phyloP scores from a whole-genome alignment of 805 yeast species.

The Candida peoriensis region DNA sequence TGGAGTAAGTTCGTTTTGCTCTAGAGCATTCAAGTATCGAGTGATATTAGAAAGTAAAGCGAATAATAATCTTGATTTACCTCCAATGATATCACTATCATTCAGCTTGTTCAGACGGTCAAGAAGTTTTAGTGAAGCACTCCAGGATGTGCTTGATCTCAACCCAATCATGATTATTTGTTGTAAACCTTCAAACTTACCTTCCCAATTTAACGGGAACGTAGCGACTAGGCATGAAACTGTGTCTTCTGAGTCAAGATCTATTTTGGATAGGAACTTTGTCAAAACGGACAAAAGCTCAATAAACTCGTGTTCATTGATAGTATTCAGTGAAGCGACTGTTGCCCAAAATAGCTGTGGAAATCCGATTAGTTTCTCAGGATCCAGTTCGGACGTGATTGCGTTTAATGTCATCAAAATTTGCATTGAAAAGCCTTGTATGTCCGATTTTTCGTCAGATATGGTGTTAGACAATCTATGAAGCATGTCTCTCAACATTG shows the following conservation, averaged over 20 bases:
- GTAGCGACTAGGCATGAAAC: constrained; percentile 77
- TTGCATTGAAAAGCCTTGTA: constrained; percentile 96
- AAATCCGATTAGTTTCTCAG: constrained; percentile 73
- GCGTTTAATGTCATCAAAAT: constrained; percentile 95
- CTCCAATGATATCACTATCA: constrained; percentile 75
- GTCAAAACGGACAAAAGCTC: constrained; percentile 80
- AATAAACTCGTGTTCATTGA: constrained; percentile 89
- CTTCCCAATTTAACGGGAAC: constrained; percentile 96
- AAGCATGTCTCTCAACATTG: constrained; percentile 89
- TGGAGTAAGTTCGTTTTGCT: constrained; percentile 41
- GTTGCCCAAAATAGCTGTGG: constrained; percentile 96
- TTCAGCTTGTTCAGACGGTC: constrained; percentile 63
- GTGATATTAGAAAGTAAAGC: constrained; percentile 80
- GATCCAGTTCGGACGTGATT: constrained; percentile 76
- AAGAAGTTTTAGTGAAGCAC: constrained; percentile 66
- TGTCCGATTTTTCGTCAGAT: constrained; percentile 82
- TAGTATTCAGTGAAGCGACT: constrained; percentile 84
- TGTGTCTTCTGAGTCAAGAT: constrained; percentile 78
- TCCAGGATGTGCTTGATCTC: constrained; percentile 75
- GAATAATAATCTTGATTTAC: constrained; percentile 60
- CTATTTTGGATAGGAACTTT: constrained; percentile 82
- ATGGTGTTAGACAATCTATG: constrained; percentile 90
- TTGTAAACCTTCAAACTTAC: constrained; percentile 85
- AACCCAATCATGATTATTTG: constrained; percentile 76
- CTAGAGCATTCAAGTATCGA: constrained; percentile 77